phyloP scores from a whole-genome alignment of 192 early-diverging fungal species.

The Coemansia aciculifera region DNA sequence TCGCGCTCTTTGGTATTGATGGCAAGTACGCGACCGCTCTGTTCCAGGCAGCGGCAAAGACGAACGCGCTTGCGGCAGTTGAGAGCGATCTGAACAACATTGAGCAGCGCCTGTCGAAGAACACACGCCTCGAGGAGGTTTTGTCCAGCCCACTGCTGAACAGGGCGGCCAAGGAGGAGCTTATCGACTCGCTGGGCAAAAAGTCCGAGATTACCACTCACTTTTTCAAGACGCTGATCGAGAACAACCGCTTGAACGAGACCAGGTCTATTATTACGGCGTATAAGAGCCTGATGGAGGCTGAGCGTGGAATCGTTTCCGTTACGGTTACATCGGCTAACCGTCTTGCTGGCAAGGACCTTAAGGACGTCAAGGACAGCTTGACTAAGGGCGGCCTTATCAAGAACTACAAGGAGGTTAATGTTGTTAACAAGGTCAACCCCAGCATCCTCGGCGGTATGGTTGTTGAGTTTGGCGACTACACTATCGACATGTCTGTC shows the following conservation, averaged over 20 bases:
- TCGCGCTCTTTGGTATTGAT: constrained; percentile 88
- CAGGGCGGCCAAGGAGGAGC: constrained; percentile 71
- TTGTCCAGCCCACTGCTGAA: constrained; percentile 87
- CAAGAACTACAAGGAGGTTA: constrained; percentile 77
- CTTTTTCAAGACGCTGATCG: constrained; percentile 88
- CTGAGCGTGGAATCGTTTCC: constrained; percentile 83
- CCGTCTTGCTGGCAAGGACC: constrained; percentile 67
- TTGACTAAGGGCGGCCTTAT: constrained; percentile 81
- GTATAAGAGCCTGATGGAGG: constrained; percentile 83
- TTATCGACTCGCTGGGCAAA: constrained; percentile 67
- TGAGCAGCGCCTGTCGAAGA: constrained; percentile 67
- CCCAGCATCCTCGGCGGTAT: constrained; percentile 92
- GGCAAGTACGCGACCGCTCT: constrained; percentile 98
- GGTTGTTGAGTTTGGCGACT: constrained; percentile 95
- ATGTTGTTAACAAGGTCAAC: constrained; percentile 77
- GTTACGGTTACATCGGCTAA: constrained; percentile 89
- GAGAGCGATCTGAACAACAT: constrained; percentile 81
- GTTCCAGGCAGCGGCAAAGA: constrained; percentile 87
- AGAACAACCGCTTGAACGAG: constrained; percentile 91
- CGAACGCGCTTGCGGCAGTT: constrained; percentile 75
- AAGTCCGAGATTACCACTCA: constrained; percentile 83
- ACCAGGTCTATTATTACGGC: constrained; percentile 78
- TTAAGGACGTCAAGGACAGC: constrained; percentile 70
- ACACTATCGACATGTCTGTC: constrained; percentile 97
- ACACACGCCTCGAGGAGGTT: constrained; percentile 67